These are phyloP conservation scores for Capronia epimyces DNA, from an alignment of 2,329 filamentous ascomycete species.

Conservation along the genomic window DNA sequence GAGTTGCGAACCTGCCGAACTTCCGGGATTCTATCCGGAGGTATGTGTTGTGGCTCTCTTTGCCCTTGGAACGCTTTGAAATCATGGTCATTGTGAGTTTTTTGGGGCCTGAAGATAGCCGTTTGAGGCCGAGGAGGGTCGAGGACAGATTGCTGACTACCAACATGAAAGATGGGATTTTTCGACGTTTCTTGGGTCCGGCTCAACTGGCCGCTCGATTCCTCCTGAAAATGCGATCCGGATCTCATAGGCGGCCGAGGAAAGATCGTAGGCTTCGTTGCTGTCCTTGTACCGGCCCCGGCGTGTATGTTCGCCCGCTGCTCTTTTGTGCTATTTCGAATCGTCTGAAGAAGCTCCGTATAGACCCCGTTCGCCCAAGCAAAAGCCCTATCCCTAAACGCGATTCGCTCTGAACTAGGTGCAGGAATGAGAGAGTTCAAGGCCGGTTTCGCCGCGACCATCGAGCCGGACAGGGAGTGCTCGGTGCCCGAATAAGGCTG, in stretches of 20 bases:
- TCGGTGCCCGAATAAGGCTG: slow-evolving; percentile 11
- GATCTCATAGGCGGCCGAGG: slow-evolving; percentile 57
- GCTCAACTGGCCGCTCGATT: slow-evolving; percentile 24
- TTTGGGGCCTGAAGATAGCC: slow-evolving; percentile 22
- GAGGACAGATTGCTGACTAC: slow-evolving; percentile 19
- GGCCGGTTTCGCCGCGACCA: slow-evolving; percentile 8
- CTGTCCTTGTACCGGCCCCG: slow-evolving; percentile 38
- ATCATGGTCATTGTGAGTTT: slow-evolving; percentile 2
- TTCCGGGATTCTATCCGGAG: slow-evolving; percentile 6
- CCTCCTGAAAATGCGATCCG: slow-evolving; percentile 44
- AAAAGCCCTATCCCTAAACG: slow-evolving; percentile 63
- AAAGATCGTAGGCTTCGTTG: slow-evolving; percentile 53
- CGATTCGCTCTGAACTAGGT: slow-evolving; percentile 24
- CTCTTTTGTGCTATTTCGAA: slow-evolving; percentile 47
- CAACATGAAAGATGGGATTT: slow-evolving; percentile 33
- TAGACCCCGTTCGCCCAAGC: slow-evolving; percentile 68
- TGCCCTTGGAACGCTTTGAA: slow-evolving; percentile 1
- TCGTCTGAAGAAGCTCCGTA: slow-evolving; percentile 61
- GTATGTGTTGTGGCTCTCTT: slow-evolving; percentile 4
- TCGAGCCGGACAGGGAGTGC: slow-evolving; percentile 6
- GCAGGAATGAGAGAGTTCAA: slow-evolving; percentile 18
- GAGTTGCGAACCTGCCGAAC: background rate
- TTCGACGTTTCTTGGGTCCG: slow-evolving; percentile 32
- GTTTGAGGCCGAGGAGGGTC: slow-evolving; percentile 26
- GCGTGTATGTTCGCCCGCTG: slow-evolving; percentile 37